Evolutionary conservation across 305 asterid species (phyloP).

Genomic region (Solanum aculeatissimum): DNA sequence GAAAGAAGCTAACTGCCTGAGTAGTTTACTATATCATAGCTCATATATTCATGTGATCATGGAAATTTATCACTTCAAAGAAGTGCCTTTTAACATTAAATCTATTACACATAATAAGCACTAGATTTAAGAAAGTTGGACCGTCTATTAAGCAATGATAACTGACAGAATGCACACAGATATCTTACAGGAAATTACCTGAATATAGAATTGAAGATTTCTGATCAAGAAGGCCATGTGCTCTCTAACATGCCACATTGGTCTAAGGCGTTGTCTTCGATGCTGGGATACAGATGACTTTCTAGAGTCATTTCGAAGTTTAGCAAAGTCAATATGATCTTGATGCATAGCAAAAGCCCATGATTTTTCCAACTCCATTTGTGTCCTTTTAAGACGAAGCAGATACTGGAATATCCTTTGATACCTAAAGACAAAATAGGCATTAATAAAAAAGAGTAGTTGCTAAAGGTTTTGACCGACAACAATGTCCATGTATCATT

Average conservation of each 20-base stretch:
- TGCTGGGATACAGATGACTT: constrained; percentile 50
- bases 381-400: constrained; percentile 84
- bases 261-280: constrained; percentile 65
- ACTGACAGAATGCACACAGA: not conserved
- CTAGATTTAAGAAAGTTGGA: not conserved
- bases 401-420: constrained; percentile 90
- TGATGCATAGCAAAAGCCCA: constrained; percentile 99
- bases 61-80: not conserved
- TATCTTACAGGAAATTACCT: constrained; percentile 34
- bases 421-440: constrained; percentile 41
- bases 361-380: constrained; percentile 93
- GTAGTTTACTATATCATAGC: not conserved
- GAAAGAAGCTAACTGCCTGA: not conserved
- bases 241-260: constrained; percentile 95
- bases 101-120: not conserved
- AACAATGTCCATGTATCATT: not conserved
- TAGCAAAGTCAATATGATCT: constrained; percentile 79
- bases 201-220: constrained; percentile 92
- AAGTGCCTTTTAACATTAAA: not conserved
- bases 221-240: constrained; percentile 97
- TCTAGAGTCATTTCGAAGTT: constrained; percentile 33
- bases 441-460: not conserved
- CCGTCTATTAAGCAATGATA: not conserved
- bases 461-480: not conserved
- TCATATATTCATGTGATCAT: not conserved